Percentiles rank a stretch among this genome's conserved stretches.
Evolutionary conservation across 345 rosid species (phyloP).

Genomic region (Clarkia xantiana): DNA sequence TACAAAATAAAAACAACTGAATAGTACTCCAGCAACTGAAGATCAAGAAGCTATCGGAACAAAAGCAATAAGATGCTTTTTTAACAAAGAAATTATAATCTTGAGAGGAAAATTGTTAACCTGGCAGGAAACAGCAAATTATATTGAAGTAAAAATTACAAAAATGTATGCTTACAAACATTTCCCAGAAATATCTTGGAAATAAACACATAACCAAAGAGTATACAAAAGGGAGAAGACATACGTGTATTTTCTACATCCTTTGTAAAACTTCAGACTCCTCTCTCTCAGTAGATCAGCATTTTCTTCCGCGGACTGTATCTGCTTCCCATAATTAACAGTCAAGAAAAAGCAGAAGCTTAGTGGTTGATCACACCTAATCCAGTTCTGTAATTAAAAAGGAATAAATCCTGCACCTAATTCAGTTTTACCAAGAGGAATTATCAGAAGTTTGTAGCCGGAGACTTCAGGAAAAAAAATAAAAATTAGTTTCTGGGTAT

Average conservation of each 20-base stretch:
- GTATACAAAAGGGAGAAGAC: slow-evolving; percentile 7
- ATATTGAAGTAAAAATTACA: too few species aligned
- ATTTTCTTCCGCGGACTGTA: slow-evolving; percentile 83
- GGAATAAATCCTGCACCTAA: background rate
- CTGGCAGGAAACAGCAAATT: too few species aligned
- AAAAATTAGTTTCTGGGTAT: too few species aligned
- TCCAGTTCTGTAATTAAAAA: background rate
- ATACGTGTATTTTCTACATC: slow-evolving; percentile 96
- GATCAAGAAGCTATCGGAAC: background rate
- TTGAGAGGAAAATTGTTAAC: too few species aligned
- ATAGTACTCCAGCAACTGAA: slow-evolving; percentile 7
- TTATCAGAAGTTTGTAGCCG: too few species aligned
- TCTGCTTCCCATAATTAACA: slow-evolving; percentile 35
- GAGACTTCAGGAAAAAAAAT: too few species aligned
- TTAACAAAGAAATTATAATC: too few species aligned
- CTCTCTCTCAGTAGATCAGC: slow-evolving; percentile 76
- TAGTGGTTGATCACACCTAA: background rate
- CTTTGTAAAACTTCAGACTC: slow-evolving; percentile 89
- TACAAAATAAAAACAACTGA: slow-evolving; percentile 20
- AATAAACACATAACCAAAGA: background rate
- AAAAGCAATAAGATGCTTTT: too few species aligned
- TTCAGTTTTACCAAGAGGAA: background rate
- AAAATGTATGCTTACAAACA: background rate
- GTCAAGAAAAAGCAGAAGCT: background rate
- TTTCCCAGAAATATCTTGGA: too few species aligned